A percentile compares a stretch with the other conserved stretches of the same genome.
phyloP scores from a whole-genome alignment of 139 green algal species.

The Desmodesmus armatus region DNA sequence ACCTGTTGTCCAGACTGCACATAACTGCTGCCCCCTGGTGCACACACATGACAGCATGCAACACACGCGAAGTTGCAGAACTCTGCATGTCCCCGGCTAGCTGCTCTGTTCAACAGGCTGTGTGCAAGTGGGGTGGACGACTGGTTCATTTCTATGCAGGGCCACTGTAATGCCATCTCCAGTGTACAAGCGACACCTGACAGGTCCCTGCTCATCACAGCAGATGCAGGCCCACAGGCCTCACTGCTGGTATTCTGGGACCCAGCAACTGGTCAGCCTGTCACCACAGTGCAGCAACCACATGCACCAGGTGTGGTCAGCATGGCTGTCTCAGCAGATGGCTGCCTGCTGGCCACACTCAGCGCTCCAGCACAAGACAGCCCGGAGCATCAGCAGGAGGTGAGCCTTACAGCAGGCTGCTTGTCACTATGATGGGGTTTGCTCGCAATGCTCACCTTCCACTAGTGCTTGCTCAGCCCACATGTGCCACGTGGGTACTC shows the following conservation, averaged over 20 bases:
- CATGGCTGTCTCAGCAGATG: constrained; percentile 73
- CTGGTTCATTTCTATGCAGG: constrained; percentile 54
- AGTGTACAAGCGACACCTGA: constrained; percentile 65
- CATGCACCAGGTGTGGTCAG: constrained; percentile 63
- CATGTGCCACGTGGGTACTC: too few relatives aligned
- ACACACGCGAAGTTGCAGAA: too few relatives aligned
- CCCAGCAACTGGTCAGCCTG: constrained; percentile 54
- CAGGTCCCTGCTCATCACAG: constrained; percentile 70
- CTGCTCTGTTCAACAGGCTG: too few relatives aligned
- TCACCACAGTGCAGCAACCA: constrained; percentile 59
- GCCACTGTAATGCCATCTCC: constrained; percentile 78
- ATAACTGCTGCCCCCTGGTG: constrained; percentile 66
- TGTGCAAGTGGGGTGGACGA: too few relatives aligned
- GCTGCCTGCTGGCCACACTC: constrained; percentile 66
- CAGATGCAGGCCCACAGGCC: constrained; percentile 66
- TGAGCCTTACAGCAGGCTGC: too few relatives aligned
- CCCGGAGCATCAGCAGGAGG: constrained; percentile 44
- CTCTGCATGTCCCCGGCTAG: too few relatives aligned
- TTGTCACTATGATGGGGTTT: too few relatives aligned
- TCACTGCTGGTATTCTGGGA: constrained; percentile 82
- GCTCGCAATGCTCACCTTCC: too few relatives aligned
- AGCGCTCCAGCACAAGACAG: constrained; percentile 50
- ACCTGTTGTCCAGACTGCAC: constrained; percentile 60
- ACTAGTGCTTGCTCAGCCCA: too few relatives aligned
- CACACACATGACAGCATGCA: constrained; percentile 68